A percentile compares a stretch with the other conserved stretches of the same genome.
Evolutionary conservation across 176 grass and related monocot species (phyloP).

Genomic region (Tillandsia fasciculata): DNA sequence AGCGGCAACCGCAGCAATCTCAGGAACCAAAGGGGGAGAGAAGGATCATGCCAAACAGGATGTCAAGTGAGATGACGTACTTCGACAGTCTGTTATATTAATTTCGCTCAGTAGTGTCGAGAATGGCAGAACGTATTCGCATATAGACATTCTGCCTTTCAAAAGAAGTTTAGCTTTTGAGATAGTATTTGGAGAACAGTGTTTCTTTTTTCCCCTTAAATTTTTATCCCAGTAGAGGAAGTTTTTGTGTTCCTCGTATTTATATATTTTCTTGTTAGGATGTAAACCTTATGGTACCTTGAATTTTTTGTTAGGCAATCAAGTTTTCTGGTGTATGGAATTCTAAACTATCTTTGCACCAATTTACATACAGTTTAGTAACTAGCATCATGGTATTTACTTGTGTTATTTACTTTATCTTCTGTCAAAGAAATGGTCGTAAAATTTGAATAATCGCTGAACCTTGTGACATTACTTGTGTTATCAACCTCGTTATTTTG

Average conservation of each 20-base stretch:
- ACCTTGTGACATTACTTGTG: too few relatives aligned
- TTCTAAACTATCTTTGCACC: too few relatives aligned
- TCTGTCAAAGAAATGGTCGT: too few relatives aligned
- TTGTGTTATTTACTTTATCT: too few relatives aligned
- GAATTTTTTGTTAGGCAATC: too few relatives aligned
- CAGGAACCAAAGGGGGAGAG: slow-evolving; percentile 35
- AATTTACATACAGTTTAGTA: too few relatives aligned
- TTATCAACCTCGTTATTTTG: too few relatives aligned
- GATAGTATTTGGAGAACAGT: not conserved
- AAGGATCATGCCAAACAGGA: slow-evolving; percentile 30
- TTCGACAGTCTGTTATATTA: not conserved
- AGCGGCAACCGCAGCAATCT: slow-evolving; percentile 49
- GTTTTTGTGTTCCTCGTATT: not conserved
- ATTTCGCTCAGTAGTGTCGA: not conserved
- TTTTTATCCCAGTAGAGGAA: not conserved
- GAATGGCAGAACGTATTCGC: not conserved
- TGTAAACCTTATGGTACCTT: too few relatives aligned
- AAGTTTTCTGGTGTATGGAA: too few relatives aligned
- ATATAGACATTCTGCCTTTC: not conserved
- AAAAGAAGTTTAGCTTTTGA: not conserved
- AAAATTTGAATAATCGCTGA: too few relatives aligned
- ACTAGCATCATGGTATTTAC: too few relatives aligned
- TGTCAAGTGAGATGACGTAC: slow-evolving; percentile 28
- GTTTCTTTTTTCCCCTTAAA: not conserved
- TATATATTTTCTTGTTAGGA: not conserved